A percentile compares a stretch with the other conserved stretches of the same genome.
Evolutionary conservation across 2,329 filamentous ascomycete genomes (phyloP).

Genomic region (Alternaria consortialis): DNA sequence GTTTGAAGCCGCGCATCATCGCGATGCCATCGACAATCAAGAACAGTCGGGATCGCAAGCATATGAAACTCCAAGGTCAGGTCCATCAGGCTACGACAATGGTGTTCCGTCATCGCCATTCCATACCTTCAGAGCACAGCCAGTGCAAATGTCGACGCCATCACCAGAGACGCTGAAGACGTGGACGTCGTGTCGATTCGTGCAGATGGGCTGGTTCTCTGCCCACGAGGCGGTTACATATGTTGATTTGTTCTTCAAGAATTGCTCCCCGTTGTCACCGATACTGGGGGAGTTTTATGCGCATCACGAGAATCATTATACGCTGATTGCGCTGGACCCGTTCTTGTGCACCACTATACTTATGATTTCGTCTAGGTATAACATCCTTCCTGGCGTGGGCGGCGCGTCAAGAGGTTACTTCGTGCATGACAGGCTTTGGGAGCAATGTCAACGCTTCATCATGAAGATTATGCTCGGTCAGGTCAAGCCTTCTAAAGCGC

Average conservation of each 20-base stretch:
- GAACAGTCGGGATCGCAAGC: slow-evolving; percentile 47
- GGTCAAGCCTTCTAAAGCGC: slow-evolving; percentile 61
- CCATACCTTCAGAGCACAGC: slow-evolving; percentile 45
- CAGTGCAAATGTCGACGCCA: slow-evolving; percentile 51
- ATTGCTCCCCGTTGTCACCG: slow-evolving; percentile 61
- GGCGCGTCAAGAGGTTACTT: slow-evolving; percentile 61
- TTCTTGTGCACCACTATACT: slow-evolving; percentile 63
- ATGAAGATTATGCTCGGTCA: slow-evolving; percentile 64
- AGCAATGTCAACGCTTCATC: slow-evolving; percentile 63
- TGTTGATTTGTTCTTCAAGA: slow-evolving; percentile 62
- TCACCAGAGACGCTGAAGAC: slow-evolving; percentile 54
- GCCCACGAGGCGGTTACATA: slow-evolving; percentile 64
- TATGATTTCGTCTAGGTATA: slow-evolving; percentile 64
- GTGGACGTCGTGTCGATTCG: slow-evolving; percentile 62
- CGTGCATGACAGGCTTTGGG: slow-evolving; percentile 64
- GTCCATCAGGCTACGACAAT: slow-evolving; percentile 36
- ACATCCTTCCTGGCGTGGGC: slow-evolving; percentile 50
- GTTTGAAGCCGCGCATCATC: slow-evolving; percentile 59
- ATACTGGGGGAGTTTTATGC: slow-evolving; percentile 62
- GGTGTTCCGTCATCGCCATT: slow-evolving; percentile 40
- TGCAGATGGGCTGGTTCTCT: slow-evolving; percentile 65
- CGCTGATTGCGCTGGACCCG: slow-evolving; percentile 61
- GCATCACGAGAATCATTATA: slow-evolving; percentile 59
- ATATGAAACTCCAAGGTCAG: slow-evolving; percentile 50
- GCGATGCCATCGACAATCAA: slow-evolving; percentile 48